Conservation (phyloP, 1,284 basidiomycete species). For the Boletus holoroseus region DNA sequence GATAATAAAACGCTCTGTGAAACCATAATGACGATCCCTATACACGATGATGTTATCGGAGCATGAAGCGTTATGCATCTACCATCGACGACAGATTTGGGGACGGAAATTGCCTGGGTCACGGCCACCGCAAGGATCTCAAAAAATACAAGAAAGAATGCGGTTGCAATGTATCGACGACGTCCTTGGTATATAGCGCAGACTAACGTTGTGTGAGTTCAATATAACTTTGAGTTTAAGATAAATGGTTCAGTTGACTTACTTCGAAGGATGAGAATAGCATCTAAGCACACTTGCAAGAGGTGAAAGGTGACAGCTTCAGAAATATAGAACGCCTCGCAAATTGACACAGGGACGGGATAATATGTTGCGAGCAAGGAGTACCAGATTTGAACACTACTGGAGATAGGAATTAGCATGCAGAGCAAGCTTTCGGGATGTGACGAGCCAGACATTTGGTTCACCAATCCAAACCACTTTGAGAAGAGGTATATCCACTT, state of each 20-base stretch:
- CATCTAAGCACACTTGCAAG: constrained; percentile 14
- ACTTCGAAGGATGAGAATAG: constrained; percentile 22
- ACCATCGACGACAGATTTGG: constrained; percentile 8
- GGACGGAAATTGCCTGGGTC: constrained; percentile 1
- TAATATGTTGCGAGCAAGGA: not conserved
- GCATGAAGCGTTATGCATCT: constrained; percentile 9
- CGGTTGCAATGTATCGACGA: not conserved
- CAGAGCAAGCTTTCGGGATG: not conserved
- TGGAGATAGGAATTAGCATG: constrained; percentile 9
- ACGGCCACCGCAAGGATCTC: not conserved
- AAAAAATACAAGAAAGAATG: constrained; percentile 6
- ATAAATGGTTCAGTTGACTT: constrained; percentile 1
- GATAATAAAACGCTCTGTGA: constrained; percentile 15
- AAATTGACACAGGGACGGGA: constrained; percentile 4
- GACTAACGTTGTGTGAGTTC: constrained; percentile 7
- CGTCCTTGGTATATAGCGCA: constrained; percentile 14
- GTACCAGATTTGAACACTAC: constrained; percentile 2
- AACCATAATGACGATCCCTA: constrained; percentile 8
- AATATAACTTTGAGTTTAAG: not conserved
- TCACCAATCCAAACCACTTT: constrained; percentile 24
- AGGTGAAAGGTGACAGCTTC: constrained; percentile 7
- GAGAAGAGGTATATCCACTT: constrained; percentile 23
- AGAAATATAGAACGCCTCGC: constrained; percentile 2
- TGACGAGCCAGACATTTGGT: constrained; percentile 12
- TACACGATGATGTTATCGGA: not conserved